Evolutionary conservation across 192 early-diverging fungal species (phyloP).

Genomic region (Backusella macrospora): DNA sequence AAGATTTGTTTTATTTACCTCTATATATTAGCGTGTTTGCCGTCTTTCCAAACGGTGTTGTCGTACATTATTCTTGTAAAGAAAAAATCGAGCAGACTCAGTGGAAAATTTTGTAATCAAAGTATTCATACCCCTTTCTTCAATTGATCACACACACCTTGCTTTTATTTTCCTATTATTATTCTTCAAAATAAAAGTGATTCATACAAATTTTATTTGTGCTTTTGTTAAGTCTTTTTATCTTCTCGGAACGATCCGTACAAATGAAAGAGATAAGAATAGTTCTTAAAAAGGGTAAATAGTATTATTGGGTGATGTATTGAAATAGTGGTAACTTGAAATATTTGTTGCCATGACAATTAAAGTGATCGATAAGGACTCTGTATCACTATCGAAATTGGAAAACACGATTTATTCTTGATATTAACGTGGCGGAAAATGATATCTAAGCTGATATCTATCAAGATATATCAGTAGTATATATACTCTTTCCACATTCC

Average conservation of each 20-base stretch:
- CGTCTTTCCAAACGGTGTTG: slow-evolving; percentile 67
- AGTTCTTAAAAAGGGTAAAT: slow-evolving; percentile 9
- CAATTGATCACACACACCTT: not conserved
- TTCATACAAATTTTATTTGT: not conserved
- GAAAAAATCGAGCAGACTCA: slow-evolving; percentile 49
- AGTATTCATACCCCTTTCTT: slow-evolving; percentile 11
- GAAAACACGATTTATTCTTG: not conserved
- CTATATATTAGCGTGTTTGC: slow-evolving; percentile 66
- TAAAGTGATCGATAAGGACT: slow-evolving; percentile 9
- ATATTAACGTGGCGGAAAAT: not conserved
- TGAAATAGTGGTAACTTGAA: not conserved
- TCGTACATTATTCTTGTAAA: slow-evolving; percentile 79
- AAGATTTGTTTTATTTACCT: slow-evolving; percentile 6
- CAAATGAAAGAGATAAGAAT: slow-evolving; percentile 4
- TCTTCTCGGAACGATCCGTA: slow-evolving; percentile 11
- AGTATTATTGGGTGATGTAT: not conserved
- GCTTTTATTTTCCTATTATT: slow-evolving; percentile 7
- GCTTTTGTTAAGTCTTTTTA: not conserved
- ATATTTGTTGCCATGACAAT: slow-evolving; percentile 3
- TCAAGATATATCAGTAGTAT: not conserved
- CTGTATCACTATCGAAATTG: slow-evolving; percentile 9
- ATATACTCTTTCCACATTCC: not conserved
- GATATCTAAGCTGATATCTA: slow-evolving; percentile 10
- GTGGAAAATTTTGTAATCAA: slow-evolving; percentile 31
- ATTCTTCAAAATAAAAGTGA: slow-evolving; percentile 4